A percentile compares a stretch with the other conserved stretches of the same genome.
Evolutionary conservation across 78 protist genomes (phyloP).

Genomic region (Mastigamoeba balamuthi): DNA sequence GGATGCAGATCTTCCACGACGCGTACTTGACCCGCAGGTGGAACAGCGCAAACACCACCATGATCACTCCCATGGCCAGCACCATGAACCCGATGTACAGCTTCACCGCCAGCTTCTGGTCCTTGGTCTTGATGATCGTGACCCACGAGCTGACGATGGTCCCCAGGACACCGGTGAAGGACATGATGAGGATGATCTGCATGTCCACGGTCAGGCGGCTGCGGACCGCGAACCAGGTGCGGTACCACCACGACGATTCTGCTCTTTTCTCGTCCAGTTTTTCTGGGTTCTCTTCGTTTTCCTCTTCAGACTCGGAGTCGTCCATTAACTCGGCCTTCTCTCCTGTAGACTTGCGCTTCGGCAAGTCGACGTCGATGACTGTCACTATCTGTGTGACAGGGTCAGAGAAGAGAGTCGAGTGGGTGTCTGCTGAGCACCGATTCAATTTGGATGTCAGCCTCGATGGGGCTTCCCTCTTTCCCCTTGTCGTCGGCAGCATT

Average conservation of each 20-base stretch:
- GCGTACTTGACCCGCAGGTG: not conserved
- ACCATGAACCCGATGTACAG: not conserved
- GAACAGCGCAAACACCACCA: not conserved
- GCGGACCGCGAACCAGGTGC: not conserved
- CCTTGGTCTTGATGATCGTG: not conserved
- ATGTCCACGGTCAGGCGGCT: too few relatives aligned
- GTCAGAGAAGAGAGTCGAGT: too few relatives aligned
- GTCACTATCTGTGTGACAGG: too few relatives aligned
- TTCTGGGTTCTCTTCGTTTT: not conserved
- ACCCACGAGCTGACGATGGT: not conserved
- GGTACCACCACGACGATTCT: not conserved
- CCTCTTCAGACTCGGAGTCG: not conserved
- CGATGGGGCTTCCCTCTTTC: too few relatives aligned
- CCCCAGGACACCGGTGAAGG: not conserved
- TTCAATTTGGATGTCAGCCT: too few relatives aligned
- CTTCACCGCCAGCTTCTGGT: not conserved
- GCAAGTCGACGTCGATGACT: too few relatives aligned
- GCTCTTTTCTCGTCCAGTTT: not conserved
- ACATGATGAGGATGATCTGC: too few relatives aligned
- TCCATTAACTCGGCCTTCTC: not conserved
- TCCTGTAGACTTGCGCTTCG: not conserved
- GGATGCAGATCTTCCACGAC: not conserved
- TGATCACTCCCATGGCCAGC: not conserved
- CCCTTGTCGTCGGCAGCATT: too few relatives aligned
- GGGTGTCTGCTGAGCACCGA: too few relatives aligned